Percentiles rank a stretch among this genome's conserved stretches.
Evolutionary conservation across 768 basidiomycete genomes (phyloP).

Genomic region (Phlebiopsis gigantea): DNA sequence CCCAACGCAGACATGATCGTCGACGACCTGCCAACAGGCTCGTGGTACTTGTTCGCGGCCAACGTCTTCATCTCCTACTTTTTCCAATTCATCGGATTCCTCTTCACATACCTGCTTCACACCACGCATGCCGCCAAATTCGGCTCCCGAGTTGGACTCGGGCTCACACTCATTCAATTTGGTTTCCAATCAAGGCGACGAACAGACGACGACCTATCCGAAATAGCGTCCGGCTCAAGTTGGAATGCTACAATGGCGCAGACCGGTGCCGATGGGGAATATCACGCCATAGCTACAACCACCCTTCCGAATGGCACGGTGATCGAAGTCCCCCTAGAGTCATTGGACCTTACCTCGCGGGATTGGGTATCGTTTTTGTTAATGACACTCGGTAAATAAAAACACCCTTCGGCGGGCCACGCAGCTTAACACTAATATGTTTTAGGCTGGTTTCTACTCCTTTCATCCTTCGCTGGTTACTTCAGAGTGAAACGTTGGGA

Average conservation of each 20-base stretch:
- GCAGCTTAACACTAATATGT: neutral
- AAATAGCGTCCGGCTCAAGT: slow-evolving; percentile 10
- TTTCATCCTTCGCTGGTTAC: slow-evolving; percentile 78
- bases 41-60: slow-evolving; percentile 63
- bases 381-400: slow-evolving; percentile 71
- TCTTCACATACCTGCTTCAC: slow-evolving; percentile 89
- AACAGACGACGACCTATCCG: slow-evolving; percentile 8
- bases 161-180: slow-evolving; percentile 90
- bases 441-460: slow-evolving; percentile 84
- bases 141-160: slow-evolving; percentile 93
- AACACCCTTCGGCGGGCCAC: neutral
- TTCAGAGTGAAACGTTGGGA: slow-evolving; percentile 88
- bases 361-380: slow-evolving; percentile 92
- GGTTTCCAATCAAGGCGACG: slow-evolving; percentile 45
- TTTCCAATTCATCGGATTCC: slow-evolving; percentile 95
- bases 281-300: neutral
- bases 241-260: slow-evolving; percentile 16
- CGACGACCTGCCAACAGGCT: slow-evolving; percentile 86
- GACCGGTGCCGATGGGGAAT: neutral
- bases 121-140: slow-evolving; percentile 90
- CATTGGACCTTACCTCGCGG: slow-evolving; percentile 45
- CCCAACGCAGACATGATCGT: slow-evolving; percentile 70
- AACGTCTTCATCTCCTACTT: slow-evolving; percentile 87
- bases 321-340: slow-evolving; percentile 11
- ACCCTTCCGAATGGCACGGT: slow-evolving; percentile 21